These are phyloP conservation scores for Ustilago curta DNA, from an alignment of 1,284 basidiomycete genomes.

Conservation along the genomic window DNA sequence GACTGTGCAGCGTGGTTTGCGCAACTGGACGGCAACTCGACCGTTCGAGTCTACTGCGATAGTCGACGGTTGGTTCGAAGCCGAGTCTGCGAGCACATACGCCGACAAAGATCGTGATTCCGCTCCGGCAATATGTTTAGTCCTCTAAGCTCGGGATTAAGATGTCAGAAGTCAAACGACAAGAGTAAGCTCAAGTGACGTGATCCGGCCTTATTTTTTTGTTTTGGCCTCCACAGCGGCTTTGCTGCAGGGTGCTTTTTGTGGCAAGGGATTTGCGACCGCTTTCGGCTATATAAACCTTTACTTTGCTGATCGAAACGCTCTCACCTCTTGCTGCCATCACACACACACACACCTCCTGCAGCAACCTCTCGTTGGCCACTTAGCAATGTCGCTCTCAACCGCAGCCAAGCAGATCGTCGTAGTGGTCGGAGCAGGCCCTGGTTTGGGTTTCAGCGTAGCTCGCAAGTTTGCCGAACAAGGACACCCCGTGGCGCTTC, in stretches of 20 bases:
- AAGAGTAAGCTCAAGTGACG: constrained; percentile 5
- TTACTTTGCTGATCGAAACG: no score
- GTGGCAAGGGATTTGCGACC: constrained; percentile 5
- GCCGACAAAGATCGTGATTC: neutral
- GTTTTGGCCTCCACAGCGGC: neutral
- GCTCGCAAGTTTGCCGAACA: constrained; percentile 38
- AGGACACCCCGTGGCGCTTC: constrained; percentile 50
- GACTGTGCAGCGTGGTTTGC: no score
- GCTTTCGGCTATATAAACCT: constrained; percentile 19
- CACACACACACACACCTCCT: neutral
- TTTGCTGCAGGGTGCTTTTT: constrained; percentile 20
- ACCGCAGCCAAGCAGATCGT: constrained; percentile 44
- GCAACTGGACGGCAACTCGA: no score
- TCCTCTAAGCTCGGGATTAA: constrained; percentile 10
- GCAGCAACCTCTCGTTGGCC: neutral
- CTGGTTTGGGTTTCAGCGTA: constrained; percentile 41
- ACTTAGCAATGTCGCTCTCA: constrained; percentile 8
- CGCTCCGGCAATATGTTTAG: neutral
- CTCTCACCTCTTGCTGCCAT: neutral
- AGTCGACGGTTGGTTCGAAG: neutral
- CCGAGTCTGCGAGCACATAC: neutral
- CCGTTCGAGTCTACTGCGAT: no score
- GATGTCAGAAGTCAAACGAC: neutral
- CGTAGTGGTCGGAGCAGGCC: constrained; percentile 38
- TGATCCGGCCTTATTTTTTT: neutral